Conservation (phyloP, 139 green algal species). For the Mychonastes homosphaera region DNA sequence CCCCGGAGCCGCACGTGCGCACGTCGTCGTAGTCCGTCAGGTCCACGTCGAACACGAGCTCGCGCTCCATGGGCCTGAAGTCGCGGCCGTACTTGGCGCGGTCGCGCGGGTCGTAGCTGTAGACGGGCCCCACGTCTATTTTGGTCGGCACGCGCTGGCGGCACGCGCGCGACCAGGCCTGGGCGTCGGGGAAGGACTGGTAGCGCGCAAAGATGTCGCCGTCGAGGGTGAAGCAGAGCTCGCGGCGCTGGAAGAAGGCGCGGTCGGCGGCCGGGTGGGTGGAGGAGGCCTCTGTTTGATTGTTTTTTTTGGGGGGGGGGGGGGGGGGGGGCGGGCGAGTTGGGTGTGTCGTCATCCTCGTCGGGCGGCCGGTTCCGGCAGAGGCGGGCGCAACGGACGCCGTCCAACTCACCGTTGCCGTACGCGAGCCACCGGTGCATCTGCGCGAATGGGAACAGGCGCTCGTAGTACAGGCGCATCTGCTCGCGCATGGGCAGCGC, state of each 20-base stretch:
- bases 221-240: conserved; percentile 98
- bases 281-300: conserved; percentile 34
- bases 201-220: conserved; percentile 98
- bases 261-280: conserved; percentile 64
- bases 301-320: neutral
- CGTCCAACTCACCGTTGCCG: conserved; percentile 62
- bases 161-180: no score
- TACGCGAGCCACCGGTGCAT: conserved; percentile 86
- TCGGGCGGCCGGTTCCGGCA: neutral
- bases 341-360: neutral
- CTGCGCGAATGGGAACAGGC: conserved; percentile 62
- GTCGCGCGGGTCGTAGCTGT: conserved; percentile 80
- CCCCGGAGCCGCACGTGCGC: conserved; percentile 74
- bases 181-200: conserved; percentile 93
- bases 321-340: neutral
- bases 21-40: conserved; percentile 98
- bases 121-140: conserved; percentile 97
- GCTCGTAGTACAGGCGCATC: conserved; percentile 41
- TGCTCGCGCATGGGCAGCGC: conserved; percentile 13
- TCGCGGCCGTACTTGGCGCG: conserved; percentile 39
- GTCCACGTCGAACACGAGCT: conserved; percentile 99
- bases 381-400: neutral
- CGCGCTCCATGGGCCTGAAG: conserved; percentile 78
- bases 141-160: conserved; percentile 75
- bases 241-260: conserved; percentile 62